phyloP scores from a whole-genome alignment of 2,329 filamentous ascomycete genomes.

The Didymosphaeria variabile region DNA sequence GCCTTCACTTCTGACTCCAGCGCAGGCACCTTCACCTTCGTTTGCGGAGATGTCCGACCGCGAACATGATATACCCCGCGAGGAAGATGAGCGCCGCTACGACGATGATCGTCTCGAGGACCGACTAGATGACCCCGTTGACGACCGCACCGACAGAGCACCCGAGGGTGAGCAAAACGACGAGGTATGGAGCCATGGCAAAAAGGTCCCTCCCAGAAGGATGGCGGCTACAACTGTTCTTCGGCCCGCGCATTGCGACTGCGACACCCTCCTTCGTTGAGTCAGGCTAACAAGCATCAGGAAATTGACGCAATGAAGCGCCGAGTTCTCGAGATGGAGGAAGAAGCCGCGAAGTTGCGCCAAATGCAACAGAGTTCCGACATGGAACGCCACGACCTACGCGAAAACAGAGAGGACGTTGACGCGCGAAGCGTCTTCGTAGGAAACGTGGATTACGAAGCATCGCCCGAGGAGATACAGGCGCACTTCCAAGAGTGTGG shows the following conservation, averaged over 20 bases:
- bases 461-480: conserved; percentile 97
- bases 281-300: conserved; percentile 10
- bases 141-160: conserved; percentile 40
- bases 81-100: conserved; percentile 17
- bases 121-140: conserved; percentile 24
- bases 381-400: conserved; percentile 80
- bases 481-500: conserved; percentile 97
- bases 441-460: conserved; percentile 97
- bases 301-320: conserved; percentile 62
- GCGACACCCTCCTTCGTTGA: not conserved
- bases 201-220: not conserved
- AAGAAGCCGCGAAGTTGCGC: conserved; percentile 66
- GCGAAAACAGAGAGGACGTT: conserved; percentile 94
- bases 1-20: conserved; percentile 19
- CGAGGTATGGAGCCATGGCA: conserved; percentile 39
- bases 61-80: conserved; percentile 40
- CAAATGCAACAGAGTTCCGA: conserved; percentile 73
- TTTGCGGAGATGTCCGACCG: conserved; percentile 39
- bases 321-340: conserved; percentile 65
- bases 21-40: conserved; percentile 2
- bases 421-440: conserved; percentile 97
- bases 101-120: conserved; percentile 44
- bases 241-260: conserved; percentile 20
- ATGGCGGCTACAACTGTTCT: not conserved
- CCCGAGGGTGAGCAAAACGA: conserved; percentile 43